These are phyloP conservation scores for Acacia melanoxylon DNA, from an alignment of 306 rosid species.

Conservation along the genomic window DNA sequence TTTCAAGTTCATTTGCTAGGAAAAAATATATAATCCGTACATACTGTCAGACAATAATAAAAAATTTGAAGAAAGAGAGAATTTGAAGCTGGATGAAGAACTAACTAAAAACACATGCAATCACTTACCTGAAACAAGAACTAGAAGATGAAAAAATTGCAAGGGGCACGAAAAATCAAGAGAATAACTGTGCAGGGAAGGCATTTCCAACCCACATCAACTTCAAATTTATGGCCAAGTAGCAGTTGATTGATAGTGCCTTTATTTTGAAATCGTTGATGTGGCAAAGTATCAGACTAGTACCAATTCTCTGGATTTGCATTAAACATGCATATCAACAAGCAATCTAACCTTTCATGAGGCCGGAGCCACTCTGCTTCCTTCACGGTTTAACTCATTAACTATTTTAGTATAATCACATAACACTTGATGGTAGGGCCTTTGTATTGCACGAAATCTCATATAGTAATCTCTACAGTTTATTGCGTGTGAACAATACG, in stretches of 20 bases:
- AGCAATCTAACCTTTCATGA: background rate
- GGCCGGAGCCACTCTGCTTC: background rate
- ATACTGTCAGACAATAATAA: background rate
- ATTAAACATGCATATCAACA: background rate
- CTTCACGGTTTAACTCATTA: background rate
- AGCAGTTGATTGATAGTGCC: background rate
- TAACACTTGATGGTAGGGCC: background rate
- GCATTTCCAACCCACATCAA: background rate
- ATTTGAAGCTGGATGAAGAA: background rate
- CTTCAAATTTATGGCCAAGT: background rate
- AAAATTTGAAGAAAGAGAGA: background rate
- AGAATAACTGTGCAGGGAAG: background rate
- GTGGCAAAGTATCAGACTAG: background rate
- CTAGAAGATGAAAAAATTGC: background rate
- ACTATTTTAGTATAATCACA: background rate
- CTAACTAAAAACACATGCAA: background rate
- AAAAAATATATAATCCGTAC: background rate
- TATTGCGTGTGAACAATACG: background rate
- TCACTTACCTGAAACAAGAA: background rate
- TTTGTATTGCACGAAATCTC: background rate
- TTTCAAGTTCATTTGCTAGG: conserved; percentile 1
- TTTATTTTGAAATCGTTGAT: background rate
- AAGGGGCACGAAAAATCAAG: background rate
- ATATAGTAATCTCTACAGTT: background rate
- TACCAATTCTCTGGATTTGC: background rate